Conservation (phyloP, 768 basidiomycete genomes). For the Lactarius quietus region DNA sequence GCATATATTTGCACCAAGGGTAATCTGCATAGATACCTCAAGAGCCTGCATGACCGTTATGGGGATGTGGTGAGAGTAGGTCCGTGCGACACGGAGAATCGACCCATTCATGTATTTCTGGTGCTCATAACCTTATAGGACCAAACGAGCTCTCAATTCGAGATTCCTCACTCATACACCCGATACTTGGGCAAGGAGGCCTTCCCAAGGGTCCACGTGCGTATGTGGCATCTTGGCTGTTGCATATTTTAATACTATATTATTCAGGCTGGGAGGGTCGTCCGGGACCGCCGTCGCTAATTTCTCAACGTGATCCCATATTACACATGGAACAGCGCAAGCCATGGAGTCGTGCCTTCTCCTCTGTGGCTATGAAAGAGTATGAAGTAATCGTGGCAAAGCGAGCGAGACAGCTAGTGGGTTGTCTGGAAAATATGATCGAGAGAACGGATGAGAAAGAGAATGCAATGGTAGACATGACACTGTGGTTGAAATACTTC, state of each 20-base stretch:
- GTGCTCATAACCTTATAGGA: slow-evolving; percentile 30
- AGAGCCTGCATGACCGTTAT: slow-evolving; percentile 37
- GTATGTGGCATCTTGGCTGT: slow-evolving; percentile 14
- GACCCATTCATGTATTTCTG: no score
- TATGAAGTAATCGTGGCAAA: slow-evolving; percentile 41
- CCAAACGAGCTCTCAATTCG: slow-evolving; percentile 27
- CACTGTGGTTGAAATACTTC: slow-evolving; percentile 40
- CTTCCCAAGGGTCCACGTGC: slow-evolving; percentile 42
- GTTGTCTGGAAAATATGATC: slow-evolving; percentile 31
- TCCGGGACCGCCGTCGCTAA: background rate
- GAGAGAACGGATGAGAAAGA: slow-evolving; percentile 22
- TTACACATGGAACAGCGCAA: background rate
- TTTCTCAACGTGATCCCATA: background rate
- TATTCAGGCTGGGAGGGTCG: background rate
- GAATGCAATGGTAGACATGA: slow-evolving; percentile 31
- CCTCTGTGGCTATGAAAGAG: slow-evolving; percentile 42
- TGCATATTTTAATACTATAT: background rate
- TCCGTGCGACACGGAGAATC: no score
- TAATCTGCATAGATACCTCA: slow-evolving; percentile 31
- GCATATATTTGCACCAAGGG: slow-evolving; percentile 28
- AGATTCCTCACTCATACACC: slow-evolving; percentile 34
- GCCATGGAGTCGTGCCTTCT: slow-evolving; percentile 31
- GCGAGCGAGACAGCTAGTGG: slow-evolving; percentile 42
- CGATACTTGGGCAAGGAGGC: slow-evolving; percentile 38
- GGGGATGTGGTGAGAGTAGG: slow-evolving; percentile 37